phyloP scores from a whole-genome alignment of 2,329 filamentous ascomycete genomes.

The Phoma herbarum region DNA sequence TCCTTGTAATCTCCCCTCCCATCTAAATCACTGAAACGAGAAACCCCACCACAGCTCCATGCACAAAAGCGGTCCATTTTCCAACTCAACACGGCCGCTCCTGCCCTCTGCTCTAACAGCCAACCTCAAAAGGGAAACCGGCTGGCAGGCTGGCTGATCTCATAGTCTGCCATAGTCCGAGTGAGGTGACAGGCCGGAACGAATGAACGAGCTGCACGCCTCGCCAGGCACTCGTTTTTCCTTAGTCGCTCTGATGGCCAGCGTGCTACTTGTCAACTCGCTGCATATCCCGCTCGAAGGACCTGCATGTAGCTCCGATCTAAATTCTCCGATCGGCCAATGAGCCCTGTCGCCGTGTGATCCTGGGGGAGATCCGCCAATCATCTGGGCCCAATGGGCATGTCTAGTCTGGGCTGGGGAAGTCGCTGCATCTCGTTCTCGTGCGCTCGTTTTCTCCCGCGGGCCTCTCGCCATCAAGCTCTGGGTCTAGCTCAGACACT shows the following conservation, averaged over 20 bases:
- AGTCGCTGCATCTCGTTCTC: neutral
- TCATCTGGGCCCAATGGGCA: too few species aligned
- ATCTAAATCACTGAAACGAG: neutral
- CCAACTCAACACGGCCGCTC: neutral
- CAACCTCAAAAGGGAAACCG: neutral
- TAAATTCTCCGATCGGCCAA: slow-evolving; percentile 31
- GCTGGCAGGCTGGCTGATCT: too few species aligned
- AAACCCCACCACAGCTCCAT: neutral
- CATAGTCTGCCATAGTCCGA: neutral
- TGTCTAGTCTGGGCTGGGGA: neutral
- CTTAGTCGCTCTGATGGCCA: neutral
- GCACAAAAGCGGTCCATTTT: neutral
- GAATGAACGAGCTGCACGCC: neutral
- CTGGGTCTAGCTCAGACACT: neutral
- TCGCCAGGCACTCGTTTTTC: neutral
- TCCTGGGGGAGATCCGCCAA: neutral
- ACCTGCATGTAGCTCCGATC: slow-evolving; percentile 20
- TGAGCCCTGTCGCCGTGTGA: neutral
- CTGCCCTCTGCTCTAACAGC: neutral
- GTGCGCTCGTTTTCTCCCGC: neutral
- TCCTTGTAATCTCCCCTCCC: slow-evolving; percentile 11
- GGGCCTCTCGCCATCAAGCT: neutral
- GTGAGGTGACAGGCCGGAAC: neutral
- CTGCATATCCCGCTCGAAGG: neutral
- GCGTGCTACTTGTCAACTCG: neutral